Base-by-base conservation (phyloP, 2,329 filamentous ascomycete genomes). In the Aspergillus texensis region DNA sequence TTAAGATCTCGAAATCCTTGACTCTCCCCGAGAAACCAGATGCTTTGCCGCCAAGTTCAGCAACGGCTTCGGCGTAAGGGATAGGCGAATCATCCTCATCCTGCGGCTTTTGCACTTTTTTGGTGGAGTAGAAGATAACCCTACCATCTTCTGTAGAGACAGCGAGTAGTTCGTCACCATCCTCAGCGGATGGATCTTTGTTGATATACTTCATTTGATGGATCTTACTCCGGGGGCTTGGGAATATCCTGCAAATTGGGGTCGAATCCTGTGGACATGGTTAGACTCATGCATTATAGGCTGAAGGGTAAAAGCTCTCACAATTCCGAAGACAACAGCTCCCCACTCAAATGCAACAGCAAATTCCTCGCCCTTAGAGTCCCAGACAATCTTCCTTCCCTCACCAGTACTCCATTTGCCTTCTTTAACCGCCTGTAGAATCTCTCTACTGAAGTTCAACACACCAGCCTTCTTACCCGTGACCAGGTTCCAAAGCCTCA, bases 401-500 rank as follows among this genome's bases (percentile, higher is more conserved):
- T 98, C 95, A 14, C 94, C 94, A 52, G 88, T 89, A 52, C 89
- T 88, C 76, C 90, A 89, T 76, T 88, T 88, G 50, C 89, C 86
- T 80, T 97, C 93, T 53, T 92, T 92, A 12, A 91, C 86, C 70
- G 91, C 88, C 52, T 86, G 83, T 58, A 98, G 82, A 71, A 95
- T 84, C 0, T 89, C 86, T 62, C 86, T 85, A 68, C 86, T 86
- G 76, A 98, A 98, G 75, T 92, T 95, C 70, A 99, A 81, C 58
- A 97, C 94, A 34, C 94, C 93, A 0, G 94, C 94, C 81, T 97
- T 97, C 81, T 94, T 96, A 19, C 94, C 95, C 3, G 94, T 98
- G 68, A 98, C 93, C 67, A 99, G 78, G 74, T 99, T 98, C 95
- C 95, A 99, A 68, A 98, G 79, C 67, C 95, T 84, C 91, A 99